Percentiles rank a stretch among this genome's conserved stretches.
These are phyloP conservation scores for Beauveria bassiana DNA, from an alignment of 2,329 filamentous ascomycete genomes.

Conservation along the genomic window DNA sequence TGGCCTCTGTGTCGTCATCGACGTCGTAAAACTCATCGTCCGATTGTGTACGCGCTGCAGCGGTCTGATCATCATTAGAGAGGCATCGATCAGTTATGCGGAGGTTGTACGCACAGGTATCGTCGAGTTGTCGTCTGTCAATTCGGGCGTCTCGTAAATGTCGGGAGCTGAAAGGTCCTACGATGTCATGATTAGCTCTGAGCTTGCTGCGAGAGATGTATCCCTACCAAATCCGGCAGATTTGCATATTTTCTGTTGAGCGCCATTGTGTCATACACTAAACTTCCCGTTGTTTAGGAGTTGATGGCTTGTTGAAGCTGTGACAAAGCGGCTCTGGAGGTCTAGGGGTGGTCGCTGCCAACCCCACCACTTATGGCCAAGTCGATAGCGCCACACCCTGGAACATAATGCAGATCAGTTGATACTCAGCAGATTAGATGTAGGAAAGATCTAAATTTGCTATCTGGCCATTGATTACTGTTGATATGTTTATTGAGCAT, in stretches of 20 bases:
- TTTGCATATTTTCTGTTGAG: slow-evolving; percentile 76
- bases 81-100: slow-evolving; percentile 12
- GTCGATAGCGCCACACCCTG: not conserved
- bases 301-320: slow-evolving; percentile 3
- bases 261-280: slow-evolving; percentile 45
- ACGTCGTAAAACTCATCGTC: slow-evolving; percentile 57
- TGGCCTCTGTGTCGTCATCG: slow-evolving; percentile 55
- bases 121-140: slow-evolving; percentile 85
- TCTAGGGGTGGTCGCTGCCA: slow-evolving; percentile 3
- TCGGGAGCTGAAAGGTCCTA: slow-evolving; percentile 80
- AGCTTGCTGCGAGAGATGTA: slow-evolving; percentile 12
- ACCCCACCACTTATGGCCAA: not conserved
- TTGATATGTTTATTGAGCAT: no score
- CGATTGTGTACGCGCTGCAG: slow-evolving; percentile 46
- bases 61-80: slow-evolving; percentile 35
- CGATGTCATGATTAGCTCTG: slow-evolving; percentile 29
- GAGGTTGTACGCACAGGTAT: slow-evolving; percentile 52
- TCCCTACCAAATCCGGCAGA: slow-evolving; percentile 65
- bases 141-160: slow-evolving; percentile 91
- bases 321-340: not conserved
- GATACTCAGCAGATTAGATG: no score
- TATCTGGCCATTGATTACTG: no score
- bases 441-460: no score
- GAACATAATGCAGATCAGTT: not conserved
- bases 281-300: not conserved